Base-by-base conservation (phyloP, 768 basidiomycete genomes). In the Mycena galopus region DNA sequence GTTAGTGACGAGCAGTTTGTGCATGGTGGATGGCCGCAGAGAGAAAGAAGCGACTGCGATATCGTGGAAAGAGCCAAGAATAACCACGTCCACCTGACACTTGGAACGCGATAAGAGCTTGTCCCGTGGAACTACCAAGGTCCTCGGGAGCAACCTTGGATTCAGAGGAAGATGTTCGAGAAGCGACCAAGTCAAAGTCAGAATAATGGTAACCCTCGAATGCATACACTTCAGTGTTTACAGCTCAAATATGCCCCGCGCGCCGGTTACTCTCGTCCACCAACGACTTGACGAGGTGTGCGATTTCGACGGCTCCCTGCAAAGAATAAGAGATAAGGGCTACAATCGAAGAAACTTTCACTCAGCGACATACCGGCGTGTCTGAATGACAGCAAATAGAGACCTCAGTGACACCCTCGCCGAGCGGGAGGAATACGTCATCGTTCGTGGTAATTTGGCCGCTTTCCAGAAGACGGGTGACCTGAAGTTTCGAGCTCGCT, bases 381-480 rank as follows among this genome's bases (percentile, higher is more conserved):
- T 92, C 90, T 0, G 90, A 91, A 77, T 92, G 91, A 69, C 88
- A 89, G 65, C 90, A 92, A 25, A 92, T 91, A 5, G 91, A 87
- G 0, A 92, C 88, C 62, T 89, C 87, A 0, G 74, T 66, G 11
- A 91, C 76, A 59, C 84, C 82, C 6, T 81, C 77, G 7, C 85
- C 86, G 2, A 91, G 79, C 3, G 87, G 85, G 1, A 91, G 73
- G 60, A 76, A 79, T 0, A 77, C 80, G 3, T 85, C 87, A 29
- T 80, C 78, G 1, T 82, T 79, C 3, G 90, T 91, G 16, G 89
- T 89, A 57, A 91, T 82, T 67, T 83, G 76, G 6, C 84, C 86
- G 66, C 79, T 77, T 17, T 75, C 78, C 32, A 91, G 82, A 12
- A 91, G 76, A 23, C 78, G 82, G n/a, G 75, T 78, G 12, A 88